Evolutionary conservation across 1,284 basidiomycete genomes (phyloP), one percentile per base, ranked within the genome.

Genomic region (Calocybe gambosa): DNA sequence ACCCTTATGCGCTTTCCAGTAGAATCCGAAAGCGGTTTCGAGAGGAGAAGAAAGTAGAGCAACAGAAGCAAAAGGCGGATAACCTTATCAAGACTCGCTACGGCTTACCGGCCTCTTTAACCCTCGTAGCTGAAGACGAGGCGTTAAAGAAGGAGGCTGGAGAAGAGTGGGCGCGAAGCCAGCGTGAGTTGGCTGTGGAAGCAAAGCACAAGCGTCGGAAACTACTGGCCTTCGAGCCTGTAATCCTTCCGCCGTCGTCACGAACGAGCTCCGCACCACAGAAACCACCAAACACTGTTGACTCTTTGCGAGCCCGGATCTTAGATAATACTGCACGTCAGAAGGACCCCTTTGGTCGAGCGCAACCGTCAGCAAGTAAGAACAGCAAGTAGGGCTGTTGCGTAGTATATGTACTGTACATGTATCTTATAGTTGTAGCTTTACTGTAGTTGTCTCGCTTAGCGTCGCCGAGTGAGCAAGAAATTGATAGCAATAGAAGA

Each of bases 1-100:
- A 98, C 65, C 95, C 95, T 0, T 97, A 94, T 60, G 53, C 75
- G 0, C 77, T 88, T 16, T 95, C 92, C 4, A 62, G 69, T 5
- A 78, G 79, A 46, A 75, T 87, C 5, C 80, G 96, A 26, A 85
- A 84, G 55, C 74, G 74, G 15, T 96, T 98, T 60, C 80, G 96
- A 1, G 77, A 79, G 49, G 88, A 89, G 56, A 98, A 97, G 70
- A 87, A 85, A 61, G 64, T 85, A 0, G 80, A 87, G 44, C 70
- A 80, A 50, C 76, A 73, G 36, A 82, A 83, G 53, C 73, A 79
- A 46, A 73, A 70, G 23, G 73, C 71, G 7, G 90, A 96, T 57
- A 80, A 86, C 34, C 67, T 66, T 9, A 64, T 95, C 37, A 85
- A 82, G 54, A 75, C 73, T 26, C 74, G 75, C 50, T 93, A 89